Base-by-base conservation (phyloP, 352 stramenopile species). In the Pythium scleroteichum region DNA sequence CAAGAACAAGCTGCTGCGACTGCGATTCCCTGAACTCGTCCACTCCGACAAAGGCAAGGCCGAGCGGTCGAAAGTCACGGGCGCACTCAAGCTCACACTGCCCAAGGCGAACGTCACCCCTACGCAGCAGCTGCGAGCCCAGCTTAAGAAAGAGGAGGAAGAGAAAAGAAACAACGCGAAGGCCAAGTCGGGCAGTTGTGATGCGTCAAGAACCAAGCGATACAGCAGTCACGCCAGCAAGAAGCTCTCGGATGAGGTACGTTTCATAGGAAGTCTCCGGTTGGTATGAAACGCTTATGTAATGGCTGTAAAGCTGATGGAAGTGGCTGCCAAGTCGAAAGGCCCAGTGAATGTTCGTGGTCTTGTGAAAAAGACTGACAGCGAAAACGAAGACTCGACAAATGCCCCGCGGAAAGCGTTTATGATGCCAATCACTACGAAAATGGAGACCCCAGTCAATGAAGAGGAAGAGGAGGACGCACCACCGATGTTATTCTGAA, bases 1-100 rank as follows among this genome's bases (percentile, higher is more conserved):
- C 17, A 98, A 98, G 74, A 94, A 92, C 58, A 98, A 98, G 65
- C 58, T 96, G 47, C 53, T 89, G 9, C 77, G 79, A 1, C 55
- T 89, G 17, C 77, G 79, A 24, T 86, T 87, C 35, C 77, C 76
- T 4, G 79, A 87, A 27, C 65, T 82, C 4, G 75, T 87, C 60
- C 71, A 82, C 48, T 86, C 73, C 1, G 75, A 85, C 45, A 57
- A 69, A 8, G 79, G 79, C 17, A 84, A 73, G 54, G 79, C 79
- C 6, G 69, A 85, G 61, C 64, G 79, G 3, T 87, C 79, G 0
- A 85, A 84, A 49, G 57, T 75, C 9, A 84, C 71, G 1, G 79
- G 79, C 0, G 78, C 75, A 13, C 56, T 88, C 7, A 63, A 69
- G n/a, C 62, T 88, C 29, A 84, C 72, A 13, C 52, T 88, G 10